phyloP scores from a whole-genome alignment of 495 filamentous ascomycete species.

The Immersiella caudata region DNA sequence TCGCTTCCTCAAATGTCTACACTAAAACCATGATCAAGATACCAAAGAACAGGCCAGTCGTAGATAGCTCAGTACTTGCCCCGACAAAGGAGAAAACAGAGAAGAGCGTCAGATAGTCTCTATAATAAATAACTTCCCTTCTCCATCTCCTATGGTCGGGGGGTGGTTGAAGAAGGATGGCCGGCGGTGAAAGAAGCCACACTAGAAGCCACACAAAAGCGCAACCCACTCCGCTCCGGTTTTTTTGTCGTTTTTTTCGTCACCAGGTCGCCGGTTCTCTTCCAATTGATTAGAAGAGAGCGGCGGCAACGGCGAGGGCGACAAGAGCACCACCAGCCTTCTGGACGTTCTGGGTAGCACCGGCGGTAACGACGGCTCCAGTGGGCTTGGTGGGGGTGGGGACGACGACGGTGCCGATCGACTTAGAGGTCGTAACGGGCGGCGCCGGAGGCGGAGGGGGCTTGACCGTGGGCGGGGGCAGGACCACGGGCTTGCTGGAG shows the following conservation, averaged over 20 bases:
- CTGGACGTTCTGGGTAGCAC: slow-evolving; percentile 33
- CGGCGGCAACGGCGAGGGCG: slow-evolving; percentile 37
- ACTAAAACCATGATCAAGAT: neutral
- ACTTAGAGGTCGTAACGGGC: slow-evolving; percentile 19
- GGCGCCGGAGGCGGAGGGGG: slow-evolving; percentile 22
- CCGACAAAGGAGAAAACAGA: neutral
- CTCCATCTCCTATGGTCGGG: neutral
- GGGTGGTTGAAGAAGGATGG: slow-evolving; percentile 15
- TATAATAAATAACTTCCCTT: neutral
- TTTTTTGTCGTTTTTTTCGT: neutral
- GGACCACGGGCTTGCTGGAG: slow-evolving; percentile 20
- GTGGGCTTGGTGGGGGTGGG: slow-evolving; percentile 22
- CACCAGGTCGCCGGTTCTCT: neutral
- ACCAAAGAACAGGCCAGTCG: neutral
- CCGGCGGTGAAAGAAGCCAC: slow-evolving; percentile 14
- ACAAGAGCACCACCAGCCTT: slow-evolving; percentile 40
- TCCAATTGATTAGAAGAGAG: slow-evolving; percentile 29
- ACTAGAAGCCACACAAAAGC: slow-evolving; percentile 1
- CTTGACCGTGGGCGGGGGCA: slow-evolving; percentile 14
- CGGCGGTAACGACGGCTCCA: slow-evolving; percentile 33
- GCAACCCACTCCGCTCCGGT: neutral
- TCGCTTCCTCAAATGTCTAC: neutral
- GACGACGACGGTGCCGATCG: slow-evolving; percentile 25
- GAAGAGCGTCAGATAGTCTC: neutral
- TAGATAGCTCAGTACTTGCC: neutral